Conservation (phyloP, 176 grass and related monocot species). For the Melocanna baccifera region DNA sequence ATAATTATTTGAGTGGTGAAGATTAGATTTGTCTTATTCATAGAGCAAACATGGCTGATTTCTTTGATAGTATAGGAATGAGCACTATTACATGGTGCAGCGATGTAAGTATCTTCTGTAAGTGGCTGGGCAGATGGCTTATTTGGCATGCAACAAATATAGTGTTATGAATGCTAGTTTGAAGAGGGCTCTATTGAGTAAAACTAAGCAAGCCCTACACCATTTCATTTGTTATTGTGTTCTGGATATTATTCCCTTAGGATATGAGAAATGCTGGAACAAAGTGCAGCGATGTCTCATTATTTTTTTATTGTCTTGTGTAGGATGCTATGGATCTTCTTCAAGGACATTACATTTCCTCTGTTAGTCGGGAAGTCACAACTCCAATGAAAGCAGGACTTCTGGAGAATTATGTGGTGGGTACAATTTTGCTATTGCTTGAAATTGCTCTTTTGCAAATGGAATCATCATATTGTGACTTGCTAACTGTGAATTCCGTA, state of each 20-base stretch:
- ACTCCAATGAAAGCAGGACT: constrained; percentile 61
- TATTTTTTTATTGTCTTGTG: constrained; percentile 28
- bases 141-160: neutral
- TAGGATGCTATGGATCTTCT: constrained; percentile 98
- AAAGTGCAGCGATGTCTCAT: neutral
- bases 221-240: neutral
- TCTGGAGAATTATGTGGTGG: constrained; percentile 78
- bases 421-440: constrained; percentile 30
- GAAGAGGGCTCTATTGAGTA: neutral
- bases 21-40: neutral
- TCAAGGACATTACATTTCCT: constrained; percentile 84
- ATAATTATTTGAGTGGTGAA: neutral
- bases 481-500: neutral
- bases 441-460: neutral
- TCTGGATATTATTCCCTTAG: neutral
- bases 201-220: neutral
- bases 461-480: neutral
- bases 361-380: constrained; percentile 73
- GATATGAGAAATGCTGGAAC: neutral
- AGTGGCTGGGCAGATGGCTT: neutral
- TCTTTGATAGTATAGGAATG: neutral
- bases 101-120: neutral
- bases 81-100: neutral
- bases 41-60: neutral
- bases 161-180: neutral